These are phyloP conservation scores for Tuctoria greenei DNA, from an alignment of 176 grass and related monocot species.

Conservation along the genomic window DNA sequence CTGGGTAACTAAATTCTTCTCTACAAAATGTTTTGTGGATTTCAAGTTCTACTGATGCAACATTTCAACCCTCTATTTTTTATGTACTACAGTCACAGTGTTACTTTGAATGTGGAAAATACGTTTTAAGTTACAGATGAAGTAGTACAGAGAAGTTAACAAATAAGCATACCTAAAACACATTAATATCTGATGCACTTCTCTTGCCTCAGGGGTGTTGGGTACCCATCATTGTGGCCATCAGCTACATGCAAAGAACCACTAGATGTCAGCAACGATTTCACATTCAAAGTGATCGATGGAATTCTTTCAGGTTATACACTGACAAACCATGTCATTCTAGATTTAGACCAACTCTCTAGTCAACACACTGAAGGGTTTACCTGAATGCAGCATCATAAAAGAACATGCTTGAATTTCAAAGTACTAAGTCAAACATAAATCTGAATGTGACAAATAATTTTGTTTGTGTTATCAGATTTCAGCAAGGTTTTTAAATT, in stretches of 20 bases:
- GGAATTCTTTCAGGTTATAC: constrained; percentile 90
- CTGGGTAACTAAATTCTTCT: background rate
- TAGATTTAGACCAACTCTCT: background rate
- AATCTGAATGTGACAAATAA: constrained; percentile 9
- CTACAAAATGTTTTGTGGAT: background rate
- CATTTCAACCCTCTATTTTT: background rate
- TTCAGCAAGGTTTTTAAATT: constrained; percentile 98
- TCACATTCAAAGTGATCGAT: constrained; percentile 83
- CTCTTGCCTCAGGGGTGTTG: constrained; percentile 61
- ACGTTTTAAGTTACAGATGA: background rate
- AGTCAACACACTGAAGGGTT: background rate
- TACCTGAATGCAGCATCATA: background rate
- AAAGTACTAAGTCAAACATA: background rate
- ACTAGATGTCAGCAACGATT: constrained; percentile 83
- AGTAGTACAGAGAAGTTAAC: background rate
- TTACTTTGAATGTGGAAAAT: background rate
- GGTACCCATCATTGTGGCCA: constrained; percentile 86
- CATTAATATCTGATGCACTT: background rate
- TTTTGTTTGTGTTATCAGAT: constrained; percentile 60
- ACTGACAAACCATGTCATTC: constrained; percentile 13
- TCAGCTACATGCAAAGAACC: constrained; percentile 71
- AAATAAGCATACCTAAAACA: background rate
- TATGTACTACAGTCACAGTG: background rate
- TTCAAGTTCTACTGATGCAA: background rate
- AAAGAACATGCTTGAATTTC: background rate